Evolutionary conservation across 1,284 basidiomycete species (phyloP).

Genomic region (Malassezia globosa): DNA sequence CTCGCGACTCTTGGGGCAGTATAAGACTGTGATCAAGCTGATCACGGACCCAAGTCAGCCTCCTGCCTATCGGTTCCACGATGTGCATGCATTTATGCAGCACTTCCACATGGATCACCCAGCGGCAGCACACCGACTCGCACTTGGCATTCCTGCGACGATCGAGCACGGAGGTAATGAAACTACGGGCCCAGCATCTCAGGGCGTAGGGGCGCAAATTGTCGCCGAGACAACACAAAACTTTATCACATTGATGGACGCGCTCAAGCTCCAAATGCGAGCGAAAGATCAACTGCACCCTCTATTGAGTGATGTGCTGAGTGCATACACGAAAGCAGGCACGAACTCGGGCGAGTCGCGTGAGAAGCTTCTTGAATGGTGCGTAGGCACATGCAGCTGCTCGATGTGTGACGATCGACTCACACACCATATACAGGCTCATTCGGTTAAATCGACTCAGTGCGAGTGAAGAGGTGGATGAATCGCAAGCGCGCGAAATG

Average conservation of each 20-base stretch:
- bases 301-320: conserved; percentile 82
- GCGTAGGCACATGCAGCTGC: conserved; percentile 38
- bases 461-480: conserved; percentile 87
- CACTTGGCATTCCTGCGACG: conserved; percentile 88
- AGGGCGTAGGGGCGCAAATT: conserved; percentile 73
- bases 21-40: conserved; percentile 90
- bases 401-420: too few species aligned
- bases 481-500: conserved; percentile 89
- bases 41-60: conserved; percentile 65
- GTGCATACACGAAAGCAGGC: conserved; percentile 54
- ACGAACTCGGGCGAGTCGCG: conserved; percentile 71
- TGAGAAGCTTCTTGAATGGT: conserved; percentile 87
- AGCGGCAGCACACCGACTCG: conserved; percentile 76
- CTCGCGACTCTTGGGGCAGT: conserved; percentile 78
- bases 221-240: conserved; percentile 93
- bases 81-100: conserved; percentile 63
- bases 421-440: conserved; percentile 59
- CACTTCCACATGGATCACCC: conserved; percentile 85
- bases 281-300: conserved; percentile 97
- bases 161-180: conserved; percentile 70
- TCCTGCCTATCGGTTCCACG: conserved; percentile 22
- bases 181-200: conserved; percentile 47
- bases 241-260: conserved; percentile 98
- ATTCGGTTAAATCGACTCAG: conserved; percentile 95
- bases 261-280: conserved; percentile 75